Evolutionary conservation across 805 yeast genomes (phyloP).

Genomic region (Yarrowia divulgata): DNA sequence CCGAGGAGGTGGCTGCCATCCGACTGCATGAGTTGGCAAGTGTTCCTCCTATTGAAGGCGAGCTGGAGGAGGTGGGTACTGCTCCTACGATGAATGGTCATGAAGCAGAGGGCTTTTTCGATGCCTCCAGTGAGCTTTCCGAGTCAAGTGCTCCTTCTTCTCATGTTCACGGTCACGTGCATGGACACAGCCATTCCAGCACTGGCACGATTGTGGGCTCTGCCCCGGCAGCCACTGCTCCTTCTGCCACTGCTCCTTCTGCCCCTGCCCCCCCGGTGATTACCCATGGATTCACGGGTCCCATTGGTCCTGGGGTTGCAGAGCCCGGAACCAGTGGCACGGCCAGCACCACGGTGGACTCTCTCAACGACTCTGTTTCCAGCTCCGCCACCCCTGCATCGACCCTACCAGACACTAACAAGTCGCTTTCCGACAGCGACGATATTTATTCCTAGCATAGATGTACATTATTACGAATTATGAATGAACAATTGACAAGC

Average conservation of each 20-base stretch:
- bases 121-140: slow-evolving; percentile 8
- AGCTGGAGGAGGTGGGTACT: neutral
- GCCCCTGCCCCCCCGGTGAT: slow-evolving; percentile 12
- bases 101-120: neutral
- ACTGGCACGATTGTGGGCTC: neutral
- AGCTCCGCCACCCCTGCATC: slow-evolving; percentile 40
- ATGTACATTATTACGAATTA: slow-evolving; percentile 23
- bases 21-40: slow-evolving; percentile 8
- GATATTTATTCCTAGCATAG: slow-evolving; percentile 38
- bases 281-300: slow-evolving; percentile 22
- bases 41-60: slow-evolving; percentile 16
- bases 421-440: slow-evolving; percentile 36
- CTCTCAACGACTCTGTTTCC: neutral
- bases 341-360: slow-evolving; percentile 15
- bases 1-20: slow-evolving; percentile 18
- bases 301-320: neutral
- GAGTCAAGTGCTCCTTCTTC: neutral
- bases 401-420: slow-evolving; percentile 26
- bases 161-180: neutral
- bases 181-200: slow-evolving; percentile 13
- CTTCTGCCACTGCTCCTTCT: neutral
- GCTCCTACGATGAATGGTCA: slow-evolving; percentile 13
- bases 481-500: too few relatives aligned
- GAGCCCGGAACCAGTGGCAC: neutral
- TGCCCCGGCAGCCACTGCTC: too few relatives aligned